Percentiles rank a stretch among this genome's conserved stretches.
Evolutionary conservation across 768 basidiomycete genomes (phyloP).

Genomic region (Boletus eberwhitei): DNA sequence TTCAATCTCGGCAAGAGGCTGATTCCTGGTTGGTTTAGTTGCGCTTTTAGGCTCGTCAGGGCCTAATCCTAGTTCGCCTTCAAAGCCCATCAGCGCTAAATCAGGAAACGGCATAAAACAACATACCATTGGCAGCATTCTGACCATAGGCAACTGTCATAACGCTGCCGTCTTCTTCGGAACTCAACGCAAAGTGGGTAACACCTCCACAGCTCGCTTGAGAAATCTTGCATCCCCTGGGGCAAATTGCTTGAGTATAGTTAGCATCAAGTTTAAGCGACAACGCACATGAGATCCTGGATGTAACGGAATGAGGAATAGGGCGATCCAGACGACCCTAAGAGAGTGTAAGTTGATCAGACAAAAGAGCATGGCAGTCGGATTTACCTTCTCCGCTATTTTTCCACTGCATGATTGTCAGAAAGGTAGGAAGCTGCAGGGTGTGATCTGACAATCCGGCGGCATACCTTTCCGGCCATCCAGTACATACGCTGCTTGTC

Average conservation of each 20-base stretch:
- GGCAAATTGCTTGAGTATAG: conserved; percentile 1
- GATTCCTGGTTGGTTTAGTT: conserved; percentile 73
- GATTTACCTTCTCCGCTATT: conserved; percentile 82
- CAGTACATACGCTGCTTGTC: conserved; percentile 86
- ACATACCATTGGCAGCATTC: conserved; percentile 75
- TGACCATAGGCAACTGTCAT: conserved; percentile 89
- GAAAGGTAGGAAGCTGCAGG: not conserved
- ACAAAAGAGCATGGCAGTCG: not conserved
- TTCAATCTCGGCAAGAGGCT: conserved; percentile 73
- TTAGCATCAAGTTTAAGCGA: not conserved
- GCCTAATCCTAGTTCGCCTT: conserved; percentile 80
- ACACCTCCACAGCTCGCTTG: conserved; percentile 78
- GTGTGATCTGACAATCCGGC: not conserved
- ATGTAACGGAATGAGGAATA: conserved; percentile 85
- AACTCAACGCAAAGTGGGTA: conserved; percentile 78
- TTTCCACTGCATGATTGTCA: conserved; percentile 67
- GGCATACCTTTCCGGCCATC: conserved; percentile 73
- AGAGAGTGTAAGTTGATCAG: conserved; percentile 6
- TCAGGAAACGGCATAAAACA: not conserved
- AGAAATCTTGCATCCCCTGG: conserved; percentile 75
- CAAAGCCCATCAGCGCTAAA: not conserved
- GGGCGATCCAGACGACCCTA: conserved; percentile 85
- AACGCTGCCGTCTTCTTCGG: conserved; percentile 67
- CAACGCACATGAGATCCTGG: conserved; percentile 75
- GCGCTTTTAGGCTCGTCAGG: conserved; percentile 80